A percentile compares a stretch with the other conserved stretches of the same genome.
phyloP scores from a whole-genome alignment of 352 stramenopile species.

The Albugo laibachii region DNA sequence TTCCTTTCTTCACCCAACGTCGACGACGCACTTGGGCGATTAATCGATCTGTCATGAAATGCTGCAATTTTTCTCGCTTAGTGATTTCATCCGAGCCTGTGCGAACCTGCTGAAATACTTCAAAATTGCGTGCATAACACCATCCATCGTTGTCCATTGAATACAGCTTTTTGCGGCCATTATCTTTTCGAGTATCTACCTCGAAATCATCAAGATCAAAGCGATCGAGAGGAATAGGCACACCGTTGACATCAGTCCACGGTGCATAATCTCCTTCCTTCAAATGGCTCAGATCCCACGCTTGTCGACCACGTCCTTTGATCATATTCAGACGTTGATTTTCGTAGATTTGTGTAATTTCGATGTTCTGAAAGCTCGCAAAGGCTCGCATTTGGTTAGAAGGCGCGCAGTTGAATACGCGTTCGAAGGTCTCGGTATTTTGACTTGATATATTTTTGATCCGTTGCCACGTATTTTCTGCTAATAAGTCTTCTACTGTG shows the following conservation, averaged over 20 bases:
- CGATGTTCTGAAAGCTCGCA: constrained; percentile 47
- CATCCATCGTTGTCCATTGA: constrained; percentile 75
- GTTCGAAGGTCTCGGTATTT: constrained; percentile 68
- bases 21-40: constrained; percentile 69
- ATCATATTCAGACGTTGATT: constrained; percentile 76
- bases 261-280: constrained; percentile 67
- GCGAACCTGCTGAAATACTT: constrained; percentile 68
- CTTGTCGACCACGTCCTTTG: constrained; percentile 30
- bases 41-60: constrained; percentile 65
- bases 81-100: constrained; percentile 54
- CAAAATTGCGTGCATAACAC: constrained; percentile 77
- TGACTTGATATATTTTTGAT: constrained; percentile 29
- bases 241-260: constrained; percentile 74
- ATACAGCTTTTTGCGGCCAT: constrained; percentile 57
- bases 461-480: constrained; percentile 36
- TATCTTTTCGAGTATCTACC: constrained; percentile 55
- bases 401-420: constrained; percentile 65
- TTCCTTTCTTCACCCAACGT: constrained; percentile 55
- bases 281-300: constrained; percentile 56
- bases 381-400: constrained; percentile 68
- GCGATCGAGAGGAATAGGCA: constrained; percentile 54
- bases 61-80: constrained; percentile 67
- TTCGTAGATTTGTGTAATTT: constrained; percentile 73
- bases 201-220: constrained; percentile 63
- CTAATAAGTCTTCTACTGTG: constrained; percentile 28